A percentile compares a stretch with the other conserved stretches of the same genome.
Evolutionary conservation across 2,329 filamentous ascomycete genomes (phyloP).

Genomic region (Cladosporium sp.): DNA sequence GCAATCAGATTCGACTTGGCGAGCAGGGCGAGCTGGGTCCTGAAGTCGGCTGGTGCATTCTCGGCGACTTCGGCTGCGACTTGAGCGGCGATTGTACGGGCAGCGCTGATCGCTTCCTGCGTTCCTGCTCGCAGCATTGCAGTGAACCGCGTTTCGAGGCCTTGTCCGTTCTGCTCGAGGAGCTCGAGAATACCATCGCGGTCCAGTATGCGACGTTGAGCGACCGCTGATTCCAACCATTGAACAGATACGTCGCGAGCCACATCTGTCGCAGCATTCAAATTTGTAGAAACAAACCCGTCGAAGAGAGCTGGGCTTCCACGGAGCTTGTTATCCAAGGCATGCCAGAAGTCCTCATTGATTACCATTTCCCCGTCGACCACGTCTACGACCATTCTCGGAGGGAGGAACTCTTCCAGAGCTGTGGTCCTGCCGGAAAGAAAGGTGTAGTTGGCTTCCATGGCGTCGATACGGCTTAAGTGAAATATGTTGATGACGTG

Average conservation of each 20-base stretch:
- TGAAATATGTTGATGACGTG: background rate
- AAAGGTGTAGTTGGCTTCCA: constrained; percentile 1
- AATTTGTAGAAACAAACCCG: no score
- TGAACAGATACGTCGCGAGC: no score
- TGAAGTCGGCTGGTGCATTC: background rate
- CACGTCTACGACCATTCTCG: constrained; percentile 48
- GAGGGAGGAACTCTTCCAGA: no score
- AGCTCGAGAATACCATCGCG: constrained; percentile 11
- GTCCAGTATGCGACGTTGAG: constrained; percentile 13
- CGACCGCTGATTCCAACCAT: constrained; percentile 33
- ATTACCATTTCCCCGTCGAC: constrained; percentile 50
- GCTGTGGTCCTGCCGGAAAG: no score
- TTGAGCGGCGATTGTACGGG: background rate
- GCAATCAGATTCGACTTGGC: constrained; percentile 26
- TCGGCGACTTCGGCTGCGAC: constrained; percentile 15
- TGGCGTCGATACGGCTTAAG: background rate
- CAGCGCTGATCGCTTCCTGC: constrained; percentile 1
- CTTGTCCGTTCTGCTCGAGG: constrained; percentile 14
- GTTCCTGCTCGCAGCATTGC: constrained; percentile 4
- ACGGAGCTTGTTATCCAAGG: no score
- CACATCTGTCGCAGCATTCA: no score
- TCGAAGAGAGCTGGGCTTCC: no score
- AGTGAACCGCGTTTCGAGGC: background rate
- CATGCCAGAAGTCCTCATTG: constrained; percentile 59
- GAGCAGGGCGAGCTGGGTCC: constrained; percentile 18